Base-by-base conservation (phyloP, 2,329 filamentous ascomycete genomes). In the Claviceps cyperi region DNA sequence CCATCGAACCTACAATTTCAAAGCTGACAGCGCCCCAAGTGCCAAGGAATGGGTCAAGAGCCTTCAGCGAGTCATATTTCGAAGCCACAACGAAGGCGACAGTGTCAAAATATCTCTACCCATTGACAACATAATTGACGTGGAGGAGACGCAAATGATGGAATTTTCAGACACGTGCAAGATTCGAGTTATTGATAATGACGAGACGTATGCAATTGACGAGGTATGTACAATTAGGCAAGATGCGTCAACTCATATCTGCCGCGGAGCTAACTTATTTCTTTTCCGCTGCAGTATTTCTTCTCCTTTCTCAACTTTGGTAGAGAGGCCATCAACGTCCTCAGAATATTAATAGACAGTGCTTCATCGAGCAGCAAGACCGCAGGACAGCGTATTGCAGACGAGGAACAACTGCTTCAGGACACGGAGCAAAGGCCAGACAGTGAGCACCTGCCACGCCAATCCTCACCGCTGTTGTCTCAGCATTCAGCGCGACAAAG, bases 1-100 rank as follows among this genome's bases (percentile, higher is more conserved):
- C 61, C 80, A 90, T 54, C 78, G 88, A 50, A 89, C 80, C 1
- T 95, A 92, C 66, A 77, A 88, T 59, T 94, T 97, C 70, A 81
- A 80, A 60, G 92, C 91, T 38, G 92, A 98, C 63, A 96, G 87
- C 62, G 75, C 79, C 1, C 76, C 82, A 4, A 95, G 86, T 62
- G 92, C 92, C 11, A 92, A 88, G 64, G 92, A 97, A 70, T 98
- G 92, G 92, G 90, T 96, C 44, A 92, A 92, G 66, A 81, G 86
- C 49, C 72, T 98, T 24, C 91, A 96, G 62, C 86, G 92, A 52
- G 90, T 95, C 57, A 96, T 97, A 51, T 97, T 97, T 62, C 78
- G 90, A 47, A 91, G 89, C 11, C 90, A 94, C 67, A 97, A 97
- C 60, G 91, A 96, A 55, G 91, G 92, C 9, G 90, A 96, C 62